Evolutionary conservation across 2,329 filamentous ascomycete genomes (phyloP), one percentile per base, ranked within the genome.

Genomic region (Thielaviopsis punctulata): DNA sequence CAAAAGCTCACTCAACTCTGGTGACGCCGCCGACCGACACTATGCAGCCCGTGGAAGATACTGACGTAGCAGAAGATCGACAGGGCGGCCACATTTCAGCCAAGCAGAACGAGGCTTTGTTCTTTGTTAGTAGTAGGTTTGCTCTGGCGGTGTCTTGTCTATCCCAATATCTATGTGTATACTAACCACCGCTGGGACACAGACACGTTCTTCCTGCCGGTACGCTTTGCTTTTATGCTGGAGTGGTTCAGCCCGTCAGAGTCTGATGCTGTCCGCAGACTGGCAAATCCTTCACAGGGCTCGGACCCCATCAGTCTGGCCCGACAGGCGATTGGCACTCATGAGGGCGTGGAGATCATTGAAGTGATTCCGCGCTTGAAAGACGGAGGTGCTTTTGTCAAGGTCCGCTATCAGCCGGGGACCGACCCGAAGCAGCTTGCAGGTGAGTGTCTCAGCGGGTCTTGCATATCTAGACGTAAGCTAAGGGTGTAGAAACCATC

Each of bases 381-480:
- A 60, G 92, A 98, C 62, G 92, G 92, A 15, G 92, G 92, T 12
- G 87, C 86, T 0, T 96, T 93, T 63, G 81, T 96, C 64, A 95
- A 93, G 64, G 88, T 93, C 62, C 75, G 73, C 15, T 77, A 73
- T 51, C 65, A 68, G 39, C 56, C 64, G 1, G 64, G 63, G 10
- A 59, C 68, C 9, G 62, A 66, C 3, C 60, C 67, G 2, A 63
- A 67, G 46, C 60, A 71, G 47, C 62, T 74, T 47, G 71, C 75
- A 61, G 62, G 68, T 69, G 59, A 27, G 58, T 58, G 19, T 23
- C 21, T 5, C 7, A 24, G 51, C 57, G 2, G 4, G 5, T 15
- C 1, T 3, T 13, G 10, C 10, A 4, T 22, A 23, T 15, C 25
- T 25, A 5, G 15, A 22, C 45, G 7, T 15, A 36, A 27, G 43